Base-by-base conservation (phyloP, 2,329 filamentous ascomycete genomes). In the Lasiodiplodia citricola region DNA sequence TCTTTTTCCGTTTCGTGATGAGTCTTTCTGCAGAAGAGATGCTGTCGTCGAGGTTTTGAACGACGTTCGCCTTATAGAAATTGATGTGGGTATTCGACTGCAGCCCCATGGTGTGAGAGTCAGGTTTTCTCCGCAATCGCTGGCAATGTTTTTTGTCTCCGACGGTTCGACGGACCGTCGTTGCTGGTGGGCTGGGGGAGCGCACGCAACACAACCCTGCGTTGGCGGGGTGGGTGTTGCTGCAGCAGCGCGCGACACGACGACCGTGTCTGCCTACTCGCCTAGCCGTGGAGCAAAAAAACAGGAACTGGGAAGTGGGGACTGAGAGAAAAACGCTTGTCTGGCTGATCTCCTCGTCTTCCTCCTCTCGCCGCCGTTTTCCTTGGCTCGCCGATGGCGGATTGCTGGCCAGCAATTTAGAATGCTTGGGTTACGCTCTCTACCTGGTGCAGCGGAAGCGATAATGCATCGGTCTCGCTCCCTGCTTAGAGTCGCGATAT, bases 31-130 rank as follows among this genome's bases (percentile, higher is more conserved):
- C 54, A 18, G 21, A 25, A 11, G 7, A 14, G 14, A 10, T 44
- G 55, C 55, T 25, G 41, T n/a, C 4, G 41, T 5, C 18, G 3
- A 28, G 28, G 4, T 28, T 23, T 44, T 13, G 41, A 41, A 11
- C 8, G 23, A 50, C 4, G 25, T 62, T 62, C 41, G 58, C 58
- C 58, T 41, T 62, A 51, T 41, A 18, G 8, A 44, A 21, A 50
- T 62, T 62, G 47, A 50, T 14, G 58, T 62, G 58, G 58, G 58
- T 62, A 50, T 62, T 6, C 10, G 28, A 28, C 41, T 62, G 38
- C 56, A 58, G 56, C 28, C 6, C 23, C 38, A n/a, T 47, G 7
- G 41, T 38, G 31, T 25, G 18, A 37, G 41, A 35, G 58, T 50
- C 38, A 50, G 13, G 21, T 38, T 37, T 25, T 62, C 41, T 37